Evolutionary conservation across 352 stramenopile species (phyloP).

Genomic region (Pythium brachiatum): DNA sequence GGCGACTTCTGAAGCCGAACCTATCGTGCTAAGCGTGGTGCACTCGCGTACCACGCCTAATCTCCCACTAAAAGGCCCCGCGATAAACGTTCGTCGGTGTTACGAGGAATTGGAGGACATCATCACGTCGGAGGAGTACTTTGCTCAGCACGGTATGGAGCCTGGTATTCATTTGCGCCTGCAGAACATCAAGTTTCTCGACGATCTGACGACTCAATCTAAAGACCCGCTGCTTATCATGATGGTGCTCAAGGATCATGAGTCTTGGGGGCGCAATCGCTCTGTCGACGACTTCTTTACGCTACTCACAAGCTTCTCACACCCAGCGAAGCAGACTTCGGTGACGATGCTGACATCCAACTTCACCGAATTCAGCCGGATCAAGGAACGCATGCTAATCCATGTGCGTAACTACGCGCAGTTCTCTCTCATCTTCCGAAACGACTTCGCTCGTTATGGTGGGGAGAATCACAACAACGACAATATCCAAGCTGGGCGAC

Average conservation of each 20-base stretch:
- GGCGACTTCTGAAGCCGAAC: too few species aligned
- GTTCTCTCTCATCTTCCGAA: slow-evolving; percentile 36
- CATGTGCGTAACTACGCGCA: slow-evolving; percentile 26
- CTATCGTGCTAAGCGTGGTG: too few species aligned
- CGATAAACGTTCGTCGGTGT: too few species aligned
- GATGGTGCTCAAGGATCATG: slow-evolving; percentile 29
- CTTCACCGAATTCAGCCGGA: slow-evolving; percentile 26
- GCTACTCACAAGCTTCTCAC: slow-evolving; percentile 29
- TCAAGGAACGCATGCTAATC: slow-evolving; percentile 15
- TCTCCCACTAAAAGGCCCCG: too few species aligned
- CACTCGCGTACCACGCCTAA: too few species aligned
- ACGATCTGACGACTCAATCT: background rate
- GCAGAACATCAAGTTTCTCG: background rate
- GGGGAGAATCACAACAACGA: slow-evolving; percentile 31
- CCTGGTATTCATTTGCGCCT: slow-evolving; percentile 11
- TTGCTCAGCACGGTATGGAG: slow-evolving; percentile 12
- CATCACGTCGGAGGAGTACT: slow-evolving; percentile 5
- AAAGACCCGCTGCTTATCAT: slow-evolving; percentile 28
- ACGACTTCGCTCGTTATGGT: slow-evolving; percentile 32
- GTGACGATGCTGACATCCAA: slow-evolving; percentile 39
- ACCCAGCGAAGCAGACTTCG: slow-evolving; percentile 30
- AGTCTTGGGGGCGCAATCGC: slow-evolving; percentile 34
- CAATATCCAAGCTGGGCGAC: slow-evolving; percentile 25
- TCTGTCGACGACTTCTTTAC: slow-evolving; percentile 29
- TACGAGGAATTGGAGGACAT: too few species aligned